Evolutionary conservation across 305 asterid genomes (phyloP), one percentile per base, ranked within the genome.

Genomic region (Fraxinus latifolia): DNA sequence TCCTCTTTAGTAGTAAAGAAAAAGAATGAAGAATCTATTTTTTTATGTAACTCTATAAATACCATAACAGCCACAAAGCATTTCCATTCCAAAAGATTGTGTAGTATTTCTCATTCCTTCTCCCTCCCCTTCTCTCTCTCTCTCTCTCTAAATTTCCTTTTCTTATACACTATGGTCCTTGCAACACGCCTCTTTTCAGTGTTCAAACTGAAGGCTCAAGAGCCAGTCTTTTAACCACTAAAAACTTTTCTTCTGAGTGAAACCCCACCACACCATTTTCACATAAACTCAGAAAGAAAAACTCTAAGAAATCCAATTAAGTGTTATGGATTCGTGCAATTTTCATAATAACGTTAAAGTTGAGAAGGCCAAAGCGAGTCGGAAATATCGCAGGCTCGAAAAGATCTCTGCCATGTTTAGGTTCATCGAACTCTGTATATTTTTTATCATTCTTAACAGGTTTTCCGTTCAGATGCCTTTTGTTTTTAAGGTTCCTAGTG

Each of bases 291-390:
- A 25, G 21, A 62, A 17, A 39, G n/a, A 74, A 65, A 62, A 34
- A 1, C 25, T 72, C 31, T 9, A 65, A 76, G 3, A 50, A 33
- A 55, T n/a, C 74, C 5, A 5, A 60, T 4, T 0, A 0, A 0
- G 7, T 7, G 23, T 82, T 21, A 93, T 94, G 98, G 91, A 83
- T 83, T 77, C 95, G 0, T 82, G 84, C 82, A 84, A 82, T 27
- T 85, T 89, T 76, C 82, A 65, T 0, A 23, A 9, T 11, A 83
- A 87, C 78, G 81, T 87, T n/a, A 89, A 86, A 83, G 83, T 79
- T 19, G 94, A 89, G 91, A 92, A 94, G 83, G 82, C 92, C 33
- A 89, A 90, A 27, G 93, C 89, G 77, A 84, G 77, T 68, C 77
- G 82, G 1, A 84, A 82, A 88, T 81, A 89, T 84, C 82, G 87